Base-by-base conservation (phyloP, 2,329 filamentous ascomycete species). In the Ustulina deusta region DNA sequence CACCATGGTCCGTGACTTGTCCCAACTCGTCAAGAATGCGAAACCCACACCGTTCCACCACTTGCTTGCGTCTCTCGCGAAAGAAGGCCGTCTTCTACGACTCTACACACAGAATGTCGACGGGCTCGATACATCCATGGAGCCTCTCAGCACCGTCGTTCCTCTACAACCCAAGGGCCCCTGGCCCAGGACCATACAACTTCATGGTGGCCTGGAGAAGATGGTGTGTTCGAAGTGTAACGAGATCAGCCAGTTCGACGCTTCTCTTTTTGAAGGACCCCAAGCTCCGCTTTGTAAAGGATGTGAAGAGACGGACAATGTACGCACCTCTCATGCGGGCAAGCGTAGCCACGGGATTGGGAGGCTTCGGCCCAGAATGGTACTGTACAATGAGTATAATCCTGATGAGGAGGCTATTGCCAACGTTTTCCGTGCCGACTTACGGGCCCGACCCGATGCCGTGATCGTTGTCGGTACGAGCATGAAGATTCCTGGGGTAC, bases 31-130 rank as follows among this genome's bases (percentile, higher is more conserved):
- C 25, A 89, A 90, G 73, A 86, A 86, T 58, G 94, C 95, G 62
- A 82, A 90, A 71, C 94, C 96, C 13, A 97, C 96, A 0, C 85
- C 89, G 2, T 99, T 99, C 77, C 96, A 99, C 83, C 93, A 97
- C 78, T 87, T 99, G 80, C 86, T 99, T 49, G 96, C 96, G 55
- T 95, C 94, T 3, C 85, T 99, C 25, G 93, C 95, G 3, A 87
- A 92, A 65, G 94, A 98, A 80, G 93, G 91, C 49, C 92, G 96
- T 22, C 82, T 99, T 27, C 84, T 97, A 77, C 92, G 96, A 49
- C 86, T 99, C 6, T 99, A 99, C 79, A 95, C 93, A 2, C 96
- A 99, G 78, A 99, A 99, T 74, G 95, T 99, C 38, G 96, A 99
- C 81, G 93, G 94, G 66, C 92, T 99, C 72, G 96, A 99, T 75